These are phyloP conservation scores for Neurospora sp. DNA, from an alignment of 495 filamentous ascomycete species.

Conservation along the genomic window DNA sequence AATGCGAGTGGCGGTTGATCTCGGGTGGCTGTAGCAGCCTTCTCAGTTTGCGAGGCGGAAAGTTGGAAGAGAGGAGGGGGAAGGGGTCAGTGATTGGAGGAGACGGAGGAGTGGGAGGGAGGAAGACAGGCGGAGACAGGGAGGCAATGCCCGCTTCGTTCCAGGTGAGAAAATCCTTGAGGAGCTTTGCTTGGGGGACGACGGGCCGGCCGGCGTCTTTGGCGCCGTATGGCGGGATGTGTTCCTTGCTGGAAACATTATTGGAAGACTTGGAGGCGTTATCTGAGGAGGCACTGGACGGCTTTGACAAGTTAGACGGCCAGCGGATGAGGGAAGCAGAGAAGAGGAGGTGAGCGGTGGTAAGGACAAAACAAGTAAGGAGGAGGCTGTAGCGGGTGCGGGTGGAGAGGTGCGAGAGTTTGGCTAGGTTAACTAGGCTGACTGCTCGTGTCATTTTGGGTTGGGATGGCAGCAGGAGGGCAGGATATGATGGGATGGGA, in stretches of 20 bases:
- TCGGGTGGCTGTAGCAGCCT: slow-evolving; percentile 15
- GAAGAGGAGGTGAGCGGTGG: slow-evolving; percentile 1
- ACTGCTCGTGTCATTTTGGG: not conserved
- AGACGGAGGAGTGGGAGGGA: slow-evolving; percentile 2
- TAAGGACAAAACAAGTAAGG: not conserved
- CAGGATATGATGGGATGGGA: not conserved
- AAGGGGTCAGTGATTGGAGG: slow-evolving; percentile 17
- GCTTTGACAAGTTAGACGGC: not conserved
- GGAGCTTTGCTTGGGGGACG: slow-evolving; percentile 1
- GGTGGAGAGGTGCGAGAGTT: slow-evolving; percentile 4
- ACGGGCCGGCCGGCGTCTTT: not conserved
- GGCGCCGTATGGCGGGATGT: not conserved
- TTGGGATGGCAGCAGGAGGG: not conserved
- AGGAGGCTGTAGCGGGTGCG: slow-evolving; percentile 11
- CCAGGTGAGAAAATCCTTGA: slow-evolving; percentile 12
- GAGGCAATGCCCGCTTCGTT: slow-evolving; percentile 1
- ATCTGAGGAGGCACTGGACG: not conserved
- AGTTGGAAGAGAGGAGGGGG: slow-evolving; percentile 12
- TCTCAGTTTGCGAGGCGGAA: not conserved
- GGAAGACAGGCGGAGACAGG: slow-evolving; percentile 6
- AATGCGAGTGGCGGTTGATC: slow-evolving; percentile 28
- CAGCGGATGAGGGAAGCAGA: not conserved
- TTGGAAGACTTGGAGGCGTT: not conserved
- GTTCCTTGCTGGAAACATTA: not conserved
- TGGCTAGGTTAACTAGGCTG: not conserved